These are phyloP conservation scores for Narthecium ossifragum DNA, from an alignment of 106 monocot species.

Conservation along the genomic window DNA sequence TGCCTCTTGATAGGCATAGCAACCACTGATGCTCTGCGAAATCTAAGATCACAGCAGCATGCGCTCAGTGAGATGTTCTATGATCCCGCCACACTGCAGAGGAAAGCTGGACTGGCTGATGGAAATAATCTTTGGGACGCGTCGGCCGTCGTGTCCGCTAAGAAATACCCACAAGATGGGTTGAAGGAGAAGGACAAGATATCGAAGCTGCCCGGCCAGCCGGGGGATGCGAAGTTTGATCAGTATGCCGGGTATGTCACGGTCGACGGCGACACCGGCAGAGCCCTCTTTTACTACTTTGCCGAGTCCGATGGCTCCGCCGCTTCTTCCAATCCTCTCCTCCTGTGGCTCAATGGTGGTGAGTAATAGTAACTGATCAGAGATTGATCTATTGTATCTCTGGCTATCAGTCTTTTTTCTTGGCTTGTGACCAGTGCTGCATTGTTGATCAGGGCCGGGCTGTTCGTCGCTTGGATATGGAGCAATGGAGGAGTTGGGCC, in stretches of 20 bases:
- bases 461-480: conserved; percentile 21
- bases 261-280: not conserved
- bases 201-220: conserved; percentile 5
- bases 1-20: too few relatives aligned
- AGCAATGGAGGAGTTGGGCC: conserved; percentile 19
- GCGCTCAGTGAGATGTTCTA: too few relatives aligned
- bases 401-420: not conserved
- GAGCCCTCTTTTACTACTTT: conserved; percentile 15
- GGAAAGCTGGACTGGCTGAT: too few relatives aligned
- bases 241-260: conserved; percentile 10
- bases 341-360: conserved; percentile 17
- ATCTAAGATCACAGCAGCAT: too few relatives aligned
- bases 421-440: too few relatives aligned
- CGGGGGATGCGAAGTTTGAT: not conserved
- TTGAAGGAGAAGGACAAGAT: conserved; percentile 8
- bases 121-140: too few relatives aligned
- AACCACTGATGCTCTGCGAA: too few relatives aligned
- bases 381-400: not conserved
- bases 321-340: not conserved
- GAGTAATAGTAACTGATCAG: not conserved
- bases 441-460: conserved; percentile 21
- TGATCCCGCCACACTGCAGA: too few relatives aligned
- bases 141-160: too few relatives aligned
- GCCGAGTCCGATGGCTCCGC: not conserved
- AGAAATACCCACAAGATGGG: too few relatives aligned